Base-by-base conservation (phyloP, 2,329 filamentous ascomycete genomes). In the Aspergillus glaucus region DNA sequence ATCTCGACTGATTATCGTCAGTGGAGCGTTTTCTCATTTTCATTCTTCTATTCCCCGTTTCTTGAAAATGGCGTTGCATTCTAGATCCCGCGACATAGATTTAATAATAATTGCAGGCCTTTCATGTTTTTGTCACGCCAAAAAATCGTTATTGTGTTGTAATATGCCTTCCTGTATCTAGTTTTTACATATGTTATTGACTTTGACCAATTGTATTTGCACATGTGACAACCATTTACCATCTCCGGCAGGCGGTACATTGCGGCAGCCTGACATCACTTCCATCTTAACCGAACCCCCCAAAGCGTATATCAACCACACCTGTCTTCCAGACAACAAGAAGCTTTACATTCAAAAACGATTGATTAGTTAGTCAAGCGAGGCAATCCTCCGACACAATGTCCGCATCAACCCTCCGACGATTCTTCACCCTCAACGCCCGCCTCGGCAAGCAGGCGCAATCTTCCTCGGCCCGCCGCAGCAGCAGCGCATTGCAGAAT, bases 191-290 rank as follows among this genome's bases (percentile, higher is more conserved):
- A 30, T 30, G 10, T 12, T 30, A 30, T 30, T 30, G 26, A 30
- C 2, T 30, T 30, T 30, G 26, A 30, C 26, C 26, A 30, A 30
- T 30, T 28, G 9, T 10, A 10, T 28, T 28, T 28, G 22, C 26
- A 15, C n/a, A 39, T 21, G 7, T 24, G 6, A 24, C 14, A 19
- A 22, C 10, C 3, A 6, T 41, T 24, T 22, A 14, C 9, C 7
- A 22, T 14, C 2, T 14, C 2, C 14, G 47, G 50, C 34, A 60
- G 44, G 55, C 53, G 57, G 57, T 59, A 22, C 48, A 37, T 14
- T 1, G 8, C n/a, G 52, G 48, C 53, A 58, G 32, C 47, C 45
- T 60, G 55, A 60, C 57, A 59, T 60, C 53, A 59, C 55, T 24
- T n/a, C 6, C 28, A 49, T 46, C 42, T 24, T 15, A 19, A 40